Conservation (phyloP, 2,329 filamentous ascomycete genomes). For the Ascosphaera apis region DNA sequence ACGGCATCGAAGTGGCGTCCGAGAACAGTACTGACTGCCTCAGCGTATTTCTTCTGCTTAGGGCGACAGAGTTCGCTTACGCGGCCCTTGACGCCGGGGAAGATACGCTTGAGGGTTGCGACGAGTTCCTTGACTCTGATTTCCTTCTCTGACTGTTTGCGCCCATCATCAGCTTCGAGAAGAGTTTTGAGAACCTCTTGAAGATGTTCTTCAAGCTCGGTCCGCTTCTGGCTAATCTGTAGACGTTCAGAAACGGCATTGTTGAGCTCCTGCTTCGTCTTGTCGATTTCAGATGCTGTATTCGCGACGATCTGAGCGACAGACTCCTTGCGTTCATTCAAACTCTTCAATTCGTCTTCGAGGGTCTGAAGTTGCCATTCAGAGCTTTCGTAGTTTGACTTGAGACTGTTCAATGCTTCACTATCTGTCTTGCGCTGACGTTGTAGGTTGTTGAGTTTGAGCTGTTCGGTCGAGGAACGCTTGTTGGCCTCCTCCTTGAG, state of each 20-base stretch:
- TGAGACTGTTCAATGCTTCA: slow-evolving; percentile 71
- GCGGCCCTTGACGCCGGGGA: slow-evolving; percentile 73
- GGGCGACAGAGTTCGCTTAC: slow-evolving; percentile 83
- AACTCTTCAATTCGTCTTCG: slow-evolving; percentile 43
- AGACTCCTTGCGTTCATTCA: slow-evolving; percentile 43
- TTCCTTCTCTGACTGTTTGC: slow-evolving; percentile 68
- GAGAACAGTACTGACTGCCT: slow-evolving; percentile 77
- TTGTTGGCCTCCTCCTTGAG: slow-evolving; percentile 69
- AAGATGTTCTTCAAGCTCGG: slow-evolving; percentile 80
- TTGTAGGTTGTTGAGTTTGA: slow-evolving; percentile 63
- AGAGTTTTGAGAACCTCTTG: slow-evolving; percentile 59
- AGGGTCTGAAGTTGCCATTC: slow-evolving; percentile 52
- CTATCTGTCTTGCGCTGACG: slow-evolving; percentile 81
- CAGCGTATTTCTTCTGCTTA: slow-evolving; percentile 90
- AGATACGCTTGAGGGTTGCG: slow-evolving; percentile 67
- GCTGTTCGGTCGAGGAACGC: slow-evolving; percentile 56
- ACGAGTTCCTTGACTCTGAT: slow-evolving; percentile 60
- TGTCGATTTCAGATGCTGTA: slow-evolving; percentile 52
- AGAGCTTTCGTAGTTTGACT: slow-evolving; percentile 62
- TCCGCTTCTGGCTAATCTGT: slow-evolving; percentile 56
- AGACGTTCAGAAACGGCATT: slow-evolving; percentile 63
- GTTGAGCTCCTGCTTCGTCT: slow-evolving; percentile 81
- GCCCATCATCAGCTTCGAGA: slow-evolving; percentile 64
- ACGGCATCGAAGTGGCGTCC: slow-evolving; percentile 87
- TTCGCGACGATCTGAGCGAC: slow-evolving; percentile 41